Conservation (phyloP, 495 filamentous ascomycete genomes). For the Talaromyces wortmannii region DNA sequence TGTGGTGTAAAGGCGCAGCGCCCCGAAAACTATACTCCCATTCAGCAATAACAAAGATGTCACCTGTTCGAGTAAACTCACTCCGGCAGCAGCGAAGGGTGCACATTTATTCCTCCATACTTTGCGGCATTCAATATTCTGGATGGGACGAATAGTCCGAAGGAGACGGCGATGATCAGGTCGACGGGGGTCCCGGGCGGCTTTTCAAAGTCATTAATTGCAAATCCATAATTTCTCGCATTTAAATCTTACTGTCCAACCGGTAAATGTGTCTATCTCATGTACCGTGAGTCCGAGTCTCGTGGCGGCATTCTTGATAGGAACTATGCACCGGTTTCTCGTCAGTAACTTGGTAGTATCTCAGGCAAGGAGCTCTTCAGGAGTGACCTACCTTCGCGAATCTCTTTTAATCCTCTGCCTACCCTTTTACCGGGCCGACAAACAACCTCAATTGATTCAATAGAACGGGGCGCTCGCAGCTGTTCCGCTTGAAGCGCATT, state of each 20-base stretch:
- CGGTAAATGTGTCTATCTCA: conserved; percentile 68
- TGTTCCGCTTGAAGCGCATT: conserved; percentile 60
- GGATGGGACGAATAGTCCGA: conserved; percentile 81
- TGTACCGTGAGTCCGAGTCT: conserved; percentile 61
- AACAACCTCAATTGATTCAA: conserved; percentile 83
- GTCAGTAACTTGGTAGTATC: not conserved
- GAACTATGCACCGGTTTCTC: conserved; percentile 44
- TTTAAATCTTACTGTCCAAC: conserved; percentile 57
- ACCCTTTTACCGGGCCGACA: conserved; percentile 68
- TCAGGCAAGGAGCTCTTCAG: conserved; percentile 1
- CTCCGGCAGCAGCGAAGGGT: conserved; percentile 91
- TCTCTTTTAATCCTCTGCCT: conserved; percentile 63
- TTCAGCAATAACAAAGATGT: not conserved
- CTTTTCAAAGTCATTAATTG: conserved; percentile 1
- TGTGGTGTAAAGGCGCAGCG: conserved; percentile 72
- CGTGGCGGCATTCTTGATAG: conserved; percentile 60
- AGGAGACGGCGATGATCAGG: conserved; percentile 91
- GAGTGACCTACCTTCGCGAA: conserved; percentile 57
- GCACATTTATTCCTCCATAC: conserved; percentile 89
- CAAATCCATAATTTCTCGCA: not conserved
- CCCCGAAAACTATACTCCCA: conserved; percentile 54
- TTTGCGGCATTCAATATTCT: conserved; percentile 58
- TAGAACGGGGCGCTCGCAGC: conserved; percentile 40
- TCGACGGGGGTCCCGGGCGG: conserved; percentile 53
- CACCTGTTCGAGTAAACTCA: conserved; percentile 24